Percentiles rank a stretch among this genome's conserved stretches.
Conservation (phyloP, 164 flowering plant species). For the Nymphaea thermarum region DNA sequence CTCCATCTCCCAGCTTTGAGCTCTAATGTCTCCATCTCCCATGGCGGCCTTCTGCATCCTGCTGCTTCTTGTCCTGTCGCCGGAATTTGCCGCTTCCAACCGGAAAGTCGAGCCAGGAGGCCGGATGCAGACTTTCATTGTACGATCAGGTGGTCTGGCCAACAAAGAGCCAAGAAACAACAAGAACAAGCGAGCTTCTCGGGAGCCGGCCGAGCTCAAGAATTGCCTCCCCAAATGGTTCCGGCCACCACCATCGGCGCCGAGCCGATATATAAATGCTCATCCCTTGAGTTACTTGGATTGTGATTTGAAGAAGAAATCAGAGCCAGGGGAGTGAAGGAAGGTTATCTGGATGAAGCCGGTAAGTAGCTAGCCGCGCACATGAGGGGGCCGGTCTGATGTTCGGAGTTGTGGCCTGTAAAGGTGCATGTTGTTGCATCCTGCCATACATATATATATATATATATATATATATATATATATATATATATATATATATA, state of each 20-base stretch:
- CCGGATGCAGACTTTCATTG: neutral
- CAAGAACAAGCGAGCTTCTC: constrained; percentile 8
- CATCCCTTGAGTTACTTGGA: constrained; percentile 21
- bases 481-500: no score
- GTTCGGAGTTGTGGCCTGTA: no score
- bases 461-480: no score
- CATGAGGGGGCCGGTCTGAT: no score
- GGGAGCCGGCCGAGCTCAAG: constrained; percentile 17
- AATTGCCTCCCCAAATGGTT: constrained; percentile 60
- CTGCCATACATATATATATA: no score
- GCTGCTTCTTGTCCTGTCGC: neutral
- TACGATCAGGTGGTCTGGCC: neutral
- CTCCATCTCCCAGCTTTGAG: neutral
- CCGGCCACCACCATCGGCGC: constrained; percentile 46
- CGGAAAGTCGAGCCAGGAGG: neutral
- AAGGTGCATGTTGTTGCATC: no score
- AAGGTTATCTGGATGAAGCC: no score
- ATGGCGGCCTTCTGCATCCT: neutral
- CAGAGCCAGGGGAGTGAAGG: neutral
- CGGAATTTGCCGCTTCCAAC: neutral
- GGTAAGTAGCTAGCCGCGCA: no score
- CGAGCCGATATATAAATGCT: constrained; percentile 56
- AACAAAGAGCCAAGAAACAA: neutral
- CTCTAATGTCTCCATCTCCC: neutral
- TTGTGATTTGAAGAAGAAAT: constrained; percentile 2